phyloP scores from a whole-genome alignment of 2,329 filamentous ascomycete genomes.

The Alternaria dauci region DNA sequence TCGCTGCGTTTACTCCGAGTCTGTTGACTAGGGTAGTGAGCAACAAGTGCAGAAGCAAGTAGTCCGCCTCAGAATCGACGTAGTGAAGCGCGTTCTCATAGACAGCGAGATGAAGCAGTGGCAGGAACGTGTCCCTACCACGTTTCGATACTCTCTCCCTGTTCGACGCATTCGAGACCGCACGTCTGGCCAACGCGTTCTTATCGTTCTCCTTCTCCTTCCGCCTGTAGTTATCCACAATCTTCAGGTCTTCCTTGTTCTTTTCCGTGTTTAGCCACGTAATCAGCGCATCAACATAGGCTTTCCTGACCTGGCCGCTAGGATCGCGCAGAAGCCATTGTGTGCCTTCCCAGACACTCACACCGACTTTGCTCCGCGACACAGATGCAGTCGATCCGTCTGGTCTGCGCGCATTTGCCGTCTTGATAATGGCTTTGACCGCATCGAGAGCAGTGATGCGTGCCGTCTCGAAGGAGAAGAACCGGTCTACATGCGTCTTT shows the following conservation, averaged over 20 bases:
- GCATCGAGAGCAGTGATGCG: slow-evolving; percentile 74
- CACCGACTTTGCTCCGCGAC: slow-evolving; percentile 75
- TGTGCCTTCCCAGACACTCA: slow-evolving; percentile 94
- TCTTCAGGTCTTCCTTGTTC: slow-evolving; percentile 69
- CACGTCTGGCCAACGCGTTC: slow-evolving; percentile 64
- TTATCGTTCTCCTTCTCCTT: slow-evolving; percentile 55
- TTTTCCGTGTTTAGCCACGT: slow-evolving; percentile 89
- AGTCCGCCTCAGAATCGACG: slow-evolving; percentile 70
- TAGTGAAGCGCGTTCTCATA: slow-evolving; percentile 84
- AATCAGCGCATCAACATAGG: slow-evolving; percentile 83
- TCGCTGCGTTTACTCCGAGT: slow-evolving; percentile 82
- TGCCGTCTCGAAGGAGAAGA: slow-evolving; percentile 70
- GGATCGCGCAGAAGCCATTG: slow-evolving; percentile 89
- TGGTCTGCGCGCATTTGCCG: slow-evolving; percentile 70
- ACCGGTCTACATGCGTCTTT: slow-evolving; percentile 62
- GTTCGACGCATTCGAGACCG: slow-evolving; percentile 71
- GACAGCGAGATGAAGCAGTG: slow-evolving; percentile 83
- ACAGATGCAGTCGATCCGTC: slow-evolving; percentile 61
- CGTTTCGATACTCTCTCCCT: slow-evolving; percentile 65
- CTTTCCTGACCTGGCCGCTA: slow-evolving; percentile 78
- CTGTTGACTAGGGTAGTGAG: slow-evolving; percentile 76
- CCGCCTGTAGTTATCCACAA: slow-evolving; percentile 63
- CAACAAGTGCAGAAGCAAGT: slow-evolving; percentile 79
- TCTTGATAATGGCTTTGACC: slow-evolving; percentile 81
- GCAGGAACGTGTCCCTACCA: slow-evolving; percentile 75